Base-by-base conservation (phyloP, 805 yeast genomes). In the Lipomyces lipofer region DNA sequence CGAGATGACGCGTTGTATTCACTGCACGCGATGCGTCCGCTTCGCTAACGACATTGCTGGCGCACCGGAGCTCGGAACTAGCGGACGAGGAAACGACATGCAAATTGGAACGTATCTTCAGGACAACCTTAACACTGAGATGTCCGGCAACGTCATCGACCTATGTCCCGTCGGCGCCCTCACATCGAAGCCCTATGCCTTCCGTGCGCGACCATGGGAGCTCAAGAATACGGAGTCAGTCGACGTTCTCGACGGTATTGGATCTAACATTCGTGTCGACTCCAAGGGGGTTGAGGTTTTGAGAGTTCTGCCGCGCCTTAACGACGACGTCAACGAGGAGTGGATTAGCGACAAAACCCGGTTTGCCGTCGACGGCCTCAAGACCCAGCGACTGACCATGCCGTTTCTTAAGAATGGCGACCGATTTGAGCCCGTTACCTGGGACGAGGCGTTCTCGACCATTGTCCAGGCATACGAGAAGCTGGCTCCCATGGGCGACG, bases 191-290 rank as follows among this genome's bases (percentile, higher is more conserved):
- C 96, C 96, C 24, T 88, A 88, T 66, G 90, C 96, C n/a, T 88
- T 88, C 78, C 83, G 82, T 68, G 95, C 95, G 13, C 81, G 96
- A 69, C 95, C 96, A 28, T 88, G 96, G 96, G 96, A 88, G 73
- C 79, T 88, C 69, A 88, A 87, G 75, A 83, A 87, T 76, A 87
- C 95, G 45, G 96, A 88, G 72, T 78, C 92, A 49, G 79, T 88
- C 64, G 96, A 88, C 70, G 94, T 88, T 12, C 71, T 83, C 74
- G 96, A 88, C 71, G 96, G 83, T 21, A 69, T 88, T 33, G 96
- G 96, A 24, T 84, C 92, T 40, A 86, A 83, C 66, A 80, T 88
- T 62, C 79, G 96, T 69, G 89, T 88, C 50, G 96, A 88, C 71
- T 81, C 92, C 49, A 80, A 94, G 72, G 96, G 95, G 64, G 79